Evolutionary conservation across 2,329 filamentous ascomycete genomes (phyloP).

Genomic region (Neofusicoccum sp.): DNA sequence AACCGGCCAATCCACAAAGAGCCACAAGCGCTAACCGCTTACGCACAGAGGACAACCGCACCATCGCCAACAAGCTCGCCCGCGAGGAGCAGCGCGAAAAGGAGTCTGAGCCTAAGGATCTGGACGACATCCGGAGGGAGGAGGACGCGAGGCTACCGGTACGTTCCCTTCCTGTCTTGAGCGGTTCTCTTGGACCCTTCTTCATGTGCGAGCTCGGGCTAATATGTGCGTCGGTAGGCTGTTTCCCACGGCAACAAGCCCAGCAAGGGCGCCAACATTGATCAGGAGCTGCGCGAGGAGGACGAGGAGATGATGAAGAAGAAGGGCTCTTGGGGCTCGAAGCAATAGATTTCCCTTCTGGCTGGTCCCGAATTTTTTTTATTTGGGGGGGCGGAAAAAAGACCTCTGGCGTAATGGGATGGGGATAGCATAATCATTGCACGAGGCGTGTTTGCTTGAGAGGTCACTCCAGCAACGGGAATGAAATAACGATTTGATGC

Average conservation of each 20-base stretch:
- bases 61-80: slow-evolving; percentile 69
- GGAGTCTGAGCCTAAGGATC: slow-evolving; percentile 34
- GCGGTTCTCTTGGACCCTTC: too few relatives aligned
- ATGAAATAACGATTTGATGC: slow-evolving; percentile 7
- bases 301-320: slow-evolving; percentile 63
- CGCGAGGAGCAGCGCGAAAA: slow-evolving; percentile 58
- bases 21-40: neutral
- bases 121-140: slow-evolving; percentile 45
- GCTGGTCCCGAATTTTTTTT: too few relatives aligned
- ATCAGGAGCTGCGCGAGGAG: slow-evolving; percentile 66
- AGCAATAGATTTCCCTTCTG: slow-evolving; percentile 12
- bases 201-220: too few relatives aligned
- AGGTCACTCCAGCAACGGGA: neutral
- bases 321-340: slow-evolving; percentile 50
- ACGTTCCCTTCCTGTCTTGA: slow-evolving; percentile 23
- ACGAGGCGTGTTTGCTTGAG: neutral
- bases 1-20: neutral
- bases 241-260: slow-evolving; percentile 70
- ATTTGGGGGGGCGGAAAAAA: too few relatives aligned
- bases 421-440: neutral
- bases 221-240: slow-evolving; percentile 44
- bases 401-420: slow-evolving; percentile 5
- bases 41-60: slow-evolving; percentile 63
- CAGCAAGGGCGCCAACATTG: slow-evolving; percentile 68
- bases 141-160: slow-evolving; percentile 57